phyloP scores from a whole-genome alignment of 2,329 filamentous ascomycete genomes.

The Microdochium nivale region DNA sequence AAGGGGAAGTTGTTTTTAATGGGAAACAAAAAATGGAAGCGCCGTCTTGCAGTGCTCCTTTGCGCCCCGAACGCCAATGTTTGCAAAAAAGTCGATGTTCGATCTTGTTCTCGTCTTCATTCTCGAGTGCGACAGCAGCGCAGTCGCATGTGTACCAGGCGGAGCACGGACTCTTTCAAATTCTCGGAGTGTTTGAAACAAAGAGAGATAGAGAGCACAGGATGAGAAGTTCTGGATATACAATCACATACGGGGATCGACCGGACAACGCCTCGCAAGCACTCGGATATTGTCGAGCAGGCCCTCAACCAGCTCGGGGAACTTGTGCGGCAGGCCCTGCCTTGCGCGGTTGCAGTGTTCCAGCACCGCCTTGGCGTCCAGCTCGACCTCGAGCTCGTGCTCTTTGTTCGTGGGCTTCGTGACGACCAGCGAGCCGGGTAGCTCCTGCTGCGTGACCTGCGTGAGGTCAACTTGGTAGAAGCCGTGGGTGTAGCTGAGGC shows the following conservation, averaged over 20 bases:
- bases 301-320: slow-evolving; percentile 60
- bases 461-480: slow-evolving; percentile 89
- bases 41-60: too few relatives aligned
- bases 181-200: too few relatives aligned
- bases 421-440: slow-evolving; percentile 8
- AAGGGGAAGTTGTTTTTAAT: too few relatives aligned
- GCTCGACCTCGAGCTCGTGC: slow-evolving; percentile 75
- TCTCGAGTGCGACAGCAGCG: too few relatives aligned
- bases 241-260: background rate
- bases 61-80: too few relatives aligned
- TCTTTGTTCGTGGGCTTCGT: slow-evolving; percentile 42
- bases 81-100: too few relatives aligned
- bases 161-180: too few relatives aligned
- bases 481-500: slow-evolving; percentile 82
- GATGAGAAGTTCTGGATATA: too few relatives aligned
- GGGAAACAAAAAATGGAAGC: too few relatives aligned
- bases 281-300: slow-evolving; percentile 66
- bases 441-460: slow-evolving; percentile 59
- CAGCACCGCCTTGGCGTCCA: slow-evolving; percentile 54
- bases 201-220: too few relatives aligned
- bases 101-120: too few relatives aligned
- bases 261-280: slow-evolving; percentile 30
- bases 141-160: too few relatives aligned
- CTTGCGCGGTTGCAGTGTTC: slow-evolving; percentile 55
- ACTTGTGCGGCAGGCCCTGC: slow-evolving; percentile 45